phyloP scores from a whole-genome alignment of 2,329 filamentous ascomycete species.

The Fusarium coffeatum region DNA sequence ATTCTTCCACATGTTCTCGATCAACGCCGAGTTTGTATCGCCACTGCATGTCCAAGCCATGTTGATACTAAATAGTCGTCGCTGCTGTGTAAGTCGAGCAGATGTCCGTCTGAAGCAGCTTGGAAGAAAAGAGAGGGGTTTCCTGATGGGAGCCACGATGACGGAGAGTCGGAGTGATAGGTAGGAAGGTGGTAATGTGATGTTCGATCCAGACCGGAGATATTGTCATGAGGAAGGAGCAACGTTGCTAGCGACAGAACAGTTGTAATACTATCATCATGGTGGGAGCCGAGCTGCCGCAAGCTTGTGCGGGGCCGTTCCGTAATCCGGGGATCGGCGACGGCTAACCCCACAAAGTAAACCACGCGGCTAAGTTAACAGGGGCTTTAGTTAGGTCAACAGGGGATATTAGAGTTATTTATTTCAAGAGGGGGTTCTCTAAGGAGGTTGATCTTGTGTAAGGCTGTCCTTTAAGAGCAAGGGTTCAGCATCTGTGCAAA shows the following conservation, averaged over 20 bases:
- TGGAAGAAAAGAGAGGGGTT: background rate
- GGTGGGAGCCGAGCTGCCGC: conserved; percentile 21
- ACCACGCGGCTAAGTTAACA: conserved; percentile 1
- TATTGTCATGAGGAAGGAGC: background rate
- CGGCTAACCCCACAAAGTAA: conserved; percentile 37
- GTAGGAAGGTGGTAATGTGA: background rate
- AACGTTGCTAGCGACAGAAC: background rate
- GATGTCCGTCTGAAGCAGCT: background rate
- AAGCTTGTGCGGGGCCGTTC: conserved; percentile 45
- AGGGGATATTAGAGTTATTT: conserved; percentile 1
- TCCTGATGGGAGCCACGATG: conserved; percentile 31
- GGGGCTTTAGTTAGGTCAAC: conserved; percentile 11
- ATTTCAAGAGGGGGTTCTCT: background rate
- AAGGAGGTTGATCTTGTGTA: background rate
- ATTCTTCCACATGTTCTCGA: conserved; percentile 80
- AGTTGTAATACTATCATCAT: conserved; percentile 34
- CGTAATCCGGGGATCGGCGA: conserved; percentile 37
- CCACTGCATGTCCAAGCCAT: conserved; percentile 96
- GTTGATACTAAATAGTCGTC: conserved; percentile 37
- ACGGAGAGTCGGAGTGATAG: background rate
- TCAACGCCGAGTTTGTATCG: conserved; percentile 75
- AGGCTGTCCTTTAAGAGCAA: background rate
- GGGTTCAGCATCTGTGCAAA: background rate
- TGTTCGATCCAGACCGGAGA: too few relatives aligned
- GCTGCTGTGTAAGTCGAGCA: conserved; percentile 13